phyloP scores from a whole-genome alignment of 495 filamentous ascomycete species.

The Xylaria sp. region DNA sequence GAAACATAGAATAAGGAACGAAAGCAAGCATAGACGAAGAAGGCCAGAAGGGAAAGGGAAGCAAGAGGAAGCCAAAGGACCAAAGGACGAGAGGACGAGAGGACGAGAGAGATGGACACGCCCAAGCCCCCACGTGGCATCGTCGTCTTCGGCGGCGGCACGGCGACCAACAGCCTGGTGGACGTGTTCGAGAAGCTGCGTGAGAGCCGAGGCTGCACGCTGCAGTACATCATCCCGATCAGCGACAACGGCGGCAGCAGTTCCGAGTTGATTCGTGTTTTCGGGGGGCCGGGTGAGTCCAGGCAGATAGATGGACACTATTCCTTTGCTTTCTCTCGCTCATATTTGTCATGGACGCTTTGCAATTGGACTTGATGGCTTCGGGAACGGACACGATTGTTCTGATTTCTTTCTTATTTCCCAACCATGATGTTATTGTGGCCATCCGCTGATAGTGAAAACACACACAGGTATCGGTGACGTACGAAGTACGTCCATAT shows the following conservation, averaged over 20 bases:
- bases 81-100: too few relatives aligned
- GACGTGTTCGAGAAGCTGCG: slow-evolving; percentile 83
- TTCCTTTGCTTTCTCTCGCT: neutral
- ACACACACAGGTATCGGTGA: slow-evolving; percentile 75
- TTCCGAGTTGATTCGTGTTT: slow-evolving; percentile 88
- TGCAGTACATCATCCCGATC: slow-evolving; percentile 91
- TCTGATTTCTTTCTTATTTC: neutral
- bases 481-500: slow-evolving; percentile 72
- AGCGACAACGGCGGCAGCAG: slow-evolving; percentile 94
- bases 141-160: slow-evolving; percentile 87
- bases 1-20: neutral
- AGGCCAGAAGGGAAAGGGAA: neutral
- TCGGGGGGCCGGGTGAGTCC: slow-evolving; percentile 75
- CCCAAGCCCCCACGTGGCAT: slow-evolving; percentile 53
- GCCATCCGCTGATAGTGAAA: neutral
- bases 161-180: slow-evolving; percentile 90
- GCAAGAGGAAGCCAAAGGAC: neutral
- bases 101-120: slow-evolving; percentile 29
- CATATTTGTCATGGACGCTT: neutral
- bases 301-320: neutral
- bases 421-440: neutral
- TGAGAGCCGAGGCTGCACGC: slow-evolving; percentile 69
- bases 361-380: neutral
- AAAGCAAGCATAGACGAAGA: neutral
- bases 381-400: neutral